phyloP scores from a whole-genome alignment of 345 rosid species.

The Gossypioides kirkii region DNA sequence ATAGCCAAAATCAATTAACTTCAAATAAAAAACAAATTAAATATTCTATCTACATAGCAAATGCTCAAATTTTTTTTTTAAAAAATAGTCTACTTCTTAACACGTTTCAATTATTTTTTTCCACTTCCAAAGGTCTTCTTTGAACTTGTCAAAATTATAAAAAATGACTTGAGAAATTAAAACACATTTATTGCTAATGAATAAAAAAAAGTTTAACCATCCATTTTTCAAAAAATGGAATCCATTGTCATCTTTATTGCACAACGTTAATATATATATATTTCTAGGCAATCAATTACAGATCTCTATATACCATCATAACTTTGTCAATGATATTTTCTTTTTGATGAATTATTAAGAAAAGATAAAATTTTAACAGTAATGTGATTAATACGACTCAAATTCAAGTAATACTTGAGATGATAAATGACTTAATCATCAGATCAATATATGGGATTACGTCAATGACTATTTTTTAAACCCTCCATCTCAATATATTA shows the following conservation, averaged over 20 bases:
- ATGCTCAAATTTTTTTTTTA: neutral
- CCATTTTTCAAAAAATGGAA: neutral
- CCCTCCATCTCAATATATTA: too few species aligned
- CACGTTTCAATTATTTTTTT: neutral
- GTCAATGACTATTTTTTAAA: too few species aligned
- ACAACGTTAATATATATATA: neutral
- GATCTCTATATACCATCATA: neutral
- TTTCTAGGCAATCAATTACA: neutral
- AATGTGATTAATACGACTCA: too few species aligned
- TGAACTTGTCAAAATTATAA: neutral
- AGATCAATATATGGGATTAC: too few species aligned
- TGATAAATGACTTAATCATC: too few species aligned
- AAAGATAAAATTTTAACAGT: too few species aligned
- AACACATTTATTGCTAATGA: neutral
- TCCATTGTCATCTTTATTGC: neutral
- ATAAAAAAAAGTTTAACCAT: neutral
- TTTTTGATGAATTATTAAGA: too few species aligned
- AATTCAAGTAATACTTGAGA: too few species aligned
- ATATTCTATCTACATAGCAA: neutral
- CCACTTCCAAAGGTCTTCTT: neutral
- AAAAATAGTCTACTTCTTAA: neutral
- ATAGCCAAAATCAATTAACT: neutral
- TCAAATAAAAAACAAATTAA: neutral
- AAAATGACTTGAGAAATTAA: slow-evolving; percentile 9
- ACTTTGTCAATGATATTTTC: neutral